phyloP scores from a whole-genome alignment of 495 filamentous ascomycete genomes.

The Aspergillus hancockii region DNA sequence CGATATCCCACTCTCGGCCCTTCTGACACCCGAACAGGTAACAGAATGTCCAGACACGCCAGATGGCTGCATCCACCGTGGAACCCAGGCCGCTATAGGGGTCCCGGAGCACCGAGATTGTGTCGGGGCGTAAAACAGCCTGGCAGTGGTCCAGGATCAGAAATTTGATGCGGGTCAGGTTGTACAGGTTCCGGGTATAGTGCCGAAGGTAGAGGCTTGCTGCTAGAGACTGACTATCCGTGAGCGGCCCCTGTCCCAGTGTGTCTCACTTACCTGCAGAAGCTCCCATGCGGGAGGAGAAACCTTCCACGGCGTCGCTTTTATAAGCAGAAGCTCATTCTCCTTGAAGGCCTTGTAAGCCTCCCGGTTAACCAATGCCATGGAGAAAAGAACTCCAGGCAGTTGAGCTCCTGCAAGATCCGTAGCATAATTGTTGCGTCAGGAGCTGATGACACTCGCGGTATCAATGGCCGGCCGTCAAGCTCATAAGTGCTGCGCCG shows the following conservation, averaged over 20 bases:
- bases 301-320: slow-evolving; percentile 4
- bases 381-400: slow-evolving; percentile 13
- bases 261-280: slow-evolving; percentile 11
- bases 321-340: slow-evolving; percentile 13
- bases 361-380: slow-evolving; percentile 11
- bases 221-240: slow-evolving; percentile 5
- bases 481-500: slow-evolving; percentile 6
- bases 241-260: background rate
- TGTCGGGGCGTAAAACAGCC: background rate
- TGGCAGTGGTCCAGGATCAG: slow-evolving; percentile 6
- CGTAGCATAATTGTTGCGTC: background rate
- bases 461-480: slow-evolving; percentile 2
- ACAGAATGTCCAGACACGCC: slow-evolving; percentile 18
- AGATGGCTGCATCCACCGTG: slow-evolving; percentile 13
- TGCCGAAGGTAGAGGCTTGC: slow-evolving; percentile 11
- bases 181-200: slow-evolving; percentile 8
- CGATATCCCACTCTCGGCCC: slow-evolving; percentile 10
- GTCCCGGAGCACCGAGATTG: background rate
- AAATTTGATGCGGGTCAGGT: slow-evolving; percentile 10
- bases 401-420: slow-evolving; percentile 12
- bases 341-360: slow-evolving; percentile 13
- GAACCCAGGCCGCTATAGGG: background rate
- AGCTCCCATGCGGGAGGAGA: slow-evolving; percentile 17
- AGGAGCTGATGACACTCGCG: background rate
- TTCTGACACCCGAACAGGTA: slow-evolving; percentile 14